Base-by-base conservation (phyloP, 768 basidiomycete species). In the Pleurotus pulmonarius region DNA sequence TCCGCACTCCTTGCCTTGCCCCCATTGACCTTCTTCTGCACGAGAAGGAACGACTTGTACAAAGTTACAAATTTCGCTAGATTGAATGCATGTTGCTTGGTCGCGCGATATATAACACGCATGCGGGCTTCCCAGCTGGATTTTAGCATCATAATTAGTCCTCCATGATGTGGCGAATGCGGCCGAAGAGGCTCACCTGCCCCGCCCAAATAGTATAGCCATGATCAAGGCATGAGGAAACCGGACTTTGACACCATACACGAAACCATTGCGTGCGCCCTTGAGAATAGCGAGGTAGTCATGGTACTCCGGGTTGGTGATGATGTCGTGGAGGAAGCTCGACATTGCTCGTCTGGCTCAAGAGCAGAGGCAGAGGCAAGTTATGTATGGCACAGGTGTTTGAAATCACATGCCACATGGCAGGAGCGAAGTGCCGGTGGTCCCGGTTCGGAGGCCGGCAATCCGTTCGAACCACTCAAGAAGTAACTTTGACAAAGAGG, bases 161-260 rank as follows among this genome's bases (percentile, higher is more conserved):
- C n/a, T 11, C 9, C 9, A 34, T 34, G 29, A 34, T 11, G 29
- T 8, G 29, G 29, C 29, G 29, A 34, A 4, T 34, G 29, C 29
- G 29, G 29, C 9, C 55, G 52, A 61, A 53, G 13, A 46, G 4
- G 83, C 92, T 70, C 63, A 97, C 93, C 90, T 83, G 75, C 94
- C 94, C 47, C 88, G 82, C 29, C 94, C 93, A 65, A 98, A 98
- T 41, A 98, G 76, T 58, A 97, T 82, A 20, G 94, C 90, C 95
- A 98, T 98, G 49, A 98, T 88, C 25, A 98, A 75, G 1, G 96
- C 96, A 80, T 98, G 96, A 39, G 96, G 96, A 64, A 96, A 95
- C 43, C 94, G 77, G 60, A 96, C 88, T 73, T 94, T 93, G 63
- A 88, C 89, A 38, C 92, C 92, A 63, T 94, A 94, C 7, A 94